Percentiles rank a stretch among this genome's conserved stretches.
phyloP scores from a whole-genome alignment of 805 yeast genomes.

The Vanderwaltozyma verrucispora region DNA sequence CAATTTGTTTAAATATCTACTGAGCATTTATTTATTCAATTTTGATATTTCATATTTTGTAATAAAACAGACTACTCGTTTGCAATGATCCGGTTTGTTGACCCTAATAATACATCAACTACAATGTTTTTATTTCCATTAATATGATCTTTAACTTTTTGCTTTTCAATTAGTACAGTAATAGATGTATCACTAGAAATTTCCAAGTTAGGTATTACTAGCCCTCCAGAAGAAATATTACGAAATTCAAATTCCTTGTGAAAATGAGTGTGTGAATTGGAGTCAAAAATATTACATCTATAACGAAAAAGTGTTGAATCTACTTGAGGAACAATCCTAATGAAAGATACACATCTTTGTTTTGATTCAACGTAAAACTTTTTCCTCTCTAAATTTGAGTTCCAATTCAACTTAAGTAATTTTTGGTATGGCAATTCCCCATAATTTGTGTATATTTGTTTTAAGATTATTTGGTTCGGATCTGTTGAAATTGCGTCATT shows the following conservation, averaged over 20 bases:
- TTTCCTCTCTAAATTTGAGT: slow-evolving; percentile 4
- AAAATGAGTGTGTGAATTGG: slow-evolving; percentile 8
- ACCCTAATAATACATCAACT: not conserved
- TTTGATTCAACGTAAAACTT: slow-evolving; percentile 3
- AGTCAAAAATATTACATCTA: slow-evolving; percentile 17
- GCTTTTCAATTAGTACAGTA: not conserved
- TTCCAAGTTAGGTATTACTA: slow-evolving; percentile 10
- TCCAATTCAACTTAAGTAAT: slow-evolving; percentile 6
- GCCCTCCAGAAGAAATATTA: slow-evolving; percentile 7
- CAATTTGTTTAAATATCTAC: too few relatives aligned
- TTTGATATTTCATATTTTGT: too few relatives aligned
- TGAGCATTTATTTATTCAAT: too few relatives aligned
- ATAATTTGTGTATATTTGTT: slow-evolving; percentile 10
- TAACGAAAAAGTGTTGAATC: slow-evolving; percentile 2
- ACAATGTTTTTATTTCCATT: too few relatives aligned
- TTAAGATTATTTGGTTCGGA: slow-evolving; percentile 1
- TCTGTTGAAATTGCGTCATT: too few relatives aligned
- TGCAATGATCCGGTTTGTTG: not conserved
- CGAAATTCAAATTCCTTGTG: slow-evolving; percentile 6
- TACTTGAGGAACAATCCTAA: slow-evolving; percentile 11
- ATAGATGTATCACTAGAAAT: not conserved
- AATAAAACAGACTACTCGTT: not conserved
- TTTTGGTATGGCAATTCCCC: slow-evolving; percentile 18
- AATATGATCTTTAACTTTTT: not conserved
- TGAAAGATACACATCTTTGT: slow-evolving; percentile 8